Evolutionary conservation across 805 yeast species (phyloP).

Genomic region (Torulaspora maleeae): DNA sequence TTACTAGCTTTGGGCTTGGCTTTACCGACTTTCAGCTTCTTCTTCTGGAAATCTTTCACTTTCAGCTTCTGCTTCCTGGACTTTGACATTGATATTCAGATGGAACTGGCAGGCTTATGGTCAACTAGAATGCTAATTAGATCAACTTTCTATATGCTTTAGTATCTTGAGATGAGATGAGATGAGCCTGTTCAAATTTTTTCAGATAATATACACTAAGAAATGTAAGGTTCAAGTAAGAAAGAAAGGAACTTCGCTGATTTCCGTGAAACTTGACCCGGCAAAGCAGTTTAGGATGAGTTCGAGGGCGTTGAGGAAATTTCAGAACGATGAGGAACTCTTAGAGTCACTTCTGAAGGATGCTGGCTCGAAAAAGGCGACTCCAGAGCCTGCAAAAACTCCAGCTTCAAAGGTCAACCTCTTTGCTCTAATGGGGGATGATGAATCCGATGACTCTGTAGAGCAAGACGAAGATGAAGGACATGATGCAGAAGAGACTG

Average conservation of each 20-base stretch:
- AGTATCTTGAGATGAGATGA: constrained; percentile 15
- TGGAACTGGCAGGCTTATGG: not conserved
- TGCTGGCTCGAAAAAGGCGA: constrained; percentile 6
- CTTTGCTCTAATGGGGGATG: constrained; percentile 29
- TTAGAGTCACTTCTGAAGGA: constrained; percentile 21
- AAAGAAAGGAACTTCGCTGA: not conserved
- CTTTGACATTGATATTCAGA: constrained; percentile 28
- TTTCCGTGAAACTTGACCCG: not conserved
- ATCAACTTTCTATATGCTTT: not conserved
- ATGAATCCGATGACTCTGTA: constrained; percentile 12
- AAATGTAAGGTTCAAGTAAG: not conserved
- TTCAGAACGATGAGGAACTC: constrained; percentile 32
- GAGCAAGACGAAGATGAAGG: constrained; percentile 11
- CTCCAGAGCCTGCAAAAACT: constrained; percentile 1
- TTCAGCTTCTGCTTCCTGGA: constrained; percentile 38
- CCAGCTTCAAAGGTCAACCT: constrained; percentile 17
- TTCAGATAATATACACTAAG: not conserved
- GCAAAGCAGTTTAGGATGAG: constrained; percentile 26
- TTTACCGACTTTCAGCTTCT: constrained; percentile 87
- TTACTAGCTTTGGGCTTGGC: constrained; percentile 64
- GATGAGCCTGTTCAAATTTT: constrained; percentile 11
- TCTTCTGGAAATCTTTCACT: constrained; percentile 48
- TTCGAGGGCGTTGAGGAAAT: constrained; percentile 36
- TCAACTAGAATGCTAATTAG: not conserved
- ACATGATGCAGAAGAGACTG: constrained; percentile 1